Evolutionary conservation across 768 basidiomycete genomes (phyloP), one percentile per base, ranked within the genome.

Genomic region (Mycena sanguinolenta): DNA sequence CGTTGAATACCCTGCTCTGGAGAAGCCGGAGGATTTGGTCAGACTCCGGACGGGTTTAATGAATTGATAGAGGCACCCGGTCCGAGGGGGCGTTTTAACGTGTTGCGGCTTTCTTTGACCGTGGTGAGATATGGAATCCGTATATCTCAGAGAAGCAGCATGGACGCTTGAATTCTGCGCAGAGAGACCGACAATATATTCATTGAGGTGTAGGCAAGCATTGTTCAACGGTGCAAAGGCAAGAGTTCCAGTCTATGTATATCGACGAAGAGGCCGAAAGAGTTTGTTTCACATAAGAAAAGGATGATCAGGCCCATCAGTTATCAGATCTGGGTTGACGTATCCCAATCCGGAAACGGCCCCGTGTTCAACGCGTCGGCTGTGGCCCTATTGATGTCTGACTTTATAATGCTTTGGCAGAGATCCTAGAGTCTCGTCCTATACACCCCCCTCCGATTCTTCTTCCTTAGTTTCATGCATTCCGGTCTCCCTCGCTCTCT

Each of bases 81-180:
- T 32, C 65, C 70, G 63, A 60, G 36, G 65, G 34, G n/a, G 23
- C 23, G 32, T 34, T 46, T 28, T 39, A 63, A 55, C 19, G 53
- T 55, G 44, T 67, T 49, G 70, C 77, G 77, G 77, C 70, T 52
- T 74, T 49, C 42, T 16, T 72, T 72, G 75, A 50, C 77, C 77
- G 77, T 72, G 74, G 70, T 78, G 77, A 54, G 77, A 78, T 67
- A 64, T 38, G 46, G 21, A 59, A 61, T 63, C 32, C 7, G 25
- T 6, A 25, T 58, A n/a, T 58, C 36, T 21, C 23, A 60, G 23
- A 50, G 69, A 32, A 50, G 46, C 63, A 57, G 27, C 63, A 27
- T 12, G 50, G 38, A 44, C 39, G 58, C 5, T 53, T 50, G 46
- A 8, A 38, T 30, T 60, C 28, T 19, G 49, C 25, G 28, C 49